These are phyloP conservation scores for Hericium coralloides DNA, from an alignment of 768 basidiomycete genomes.

Conservation along the genomic window DNA sequence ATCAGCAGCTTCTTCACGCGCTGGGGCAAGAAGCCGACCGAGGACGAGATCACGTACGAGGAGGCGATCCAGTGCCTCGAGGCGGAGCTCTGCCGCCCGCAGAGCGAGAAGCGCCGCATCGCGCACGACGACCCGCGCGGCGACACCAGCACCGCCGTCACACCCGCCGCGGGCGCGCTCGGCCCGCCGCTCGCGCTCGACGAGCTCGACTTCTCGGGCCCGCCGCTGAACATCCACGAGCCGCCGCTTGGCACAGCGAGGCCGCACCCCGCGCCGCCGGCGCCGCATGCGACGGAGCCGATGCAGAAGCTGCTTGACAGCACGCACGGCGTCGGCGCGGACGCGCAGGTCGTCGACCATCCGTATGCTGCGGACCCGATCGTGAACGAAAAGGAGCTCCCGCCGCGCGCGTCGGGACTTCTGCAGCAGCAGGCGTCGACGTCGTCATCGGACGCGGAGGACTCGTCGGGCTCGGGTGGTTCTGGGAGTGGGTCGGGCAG, in stretches of 20 bases:
- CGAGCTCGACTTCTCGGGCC: conserved; percentile 55
- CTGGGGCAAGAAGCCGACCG: conserved; percentile 49
- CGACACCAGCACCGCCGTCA: conserved; percentile 43
- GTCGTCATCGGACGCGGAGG: conserved; percentile 40
- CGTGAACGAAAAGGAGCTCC: background rate
- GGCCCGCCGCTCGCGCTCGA: conserved; percentile 32
- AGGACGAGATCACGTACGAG: conserved; percentile 68
- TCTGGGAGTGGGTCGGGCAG: conserved; percentile 3
- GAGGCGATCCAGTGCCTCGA: conserved; percentile 85
- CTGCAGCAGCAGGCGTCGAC: conserved; percentile 25
- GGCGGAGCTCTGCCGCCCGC: conserved; percentile 65
- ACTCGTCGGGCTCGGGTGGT: conserved; percentile 20
- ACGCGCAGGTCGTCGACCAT: background rate
- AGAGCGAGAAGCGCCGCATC: conserved; percentile 60
- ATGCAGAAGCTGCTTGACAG: background rate
- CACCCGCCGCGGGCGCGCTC: conserved; percentile 37
- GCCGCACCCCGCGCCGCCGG: background rate
- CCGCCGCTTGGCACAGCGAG: background rate
- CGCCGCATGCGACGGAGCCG: background rate
- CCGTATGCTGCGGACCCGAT: background rate
- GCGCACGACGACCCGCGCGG: conserved; percentile 35
- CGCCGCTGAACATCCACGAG: conserved; percentile 27
- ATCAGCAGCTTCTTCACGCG: conserved; percentile 76
- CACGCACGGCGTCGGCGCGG: background rate
- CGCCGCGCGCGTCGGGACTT: background rate